Evolutionary conservation across 192 early-diverging fungal genomes (phyloP), one percentile per base, ranked within the genome.

Genomic region (Coemansia sp.): DNA sequence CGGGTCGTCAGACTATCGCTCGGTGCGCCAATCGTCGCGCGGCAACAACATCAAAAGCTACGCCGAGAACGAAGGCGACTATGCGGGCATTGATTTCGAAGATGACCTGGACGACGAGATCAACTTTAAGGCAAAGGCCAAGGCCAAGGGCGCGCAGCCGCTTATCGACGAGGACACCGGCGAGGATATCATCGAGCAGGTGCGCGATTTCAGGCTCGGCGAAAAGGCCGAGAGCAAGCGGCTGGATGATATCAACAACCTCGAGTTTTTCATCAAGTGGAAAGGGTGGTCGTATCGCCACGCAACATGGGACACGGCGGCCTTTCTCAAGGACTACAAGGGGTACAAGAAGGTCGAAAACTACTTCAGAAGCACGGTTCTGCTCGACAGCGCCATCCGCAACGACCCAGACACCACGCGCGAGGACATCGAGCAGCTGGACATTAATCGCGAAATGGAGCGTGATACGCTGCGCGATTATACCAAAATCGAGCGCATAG

Each of bases 241-340:
- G 6, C 52, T 45, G 34, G 68, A 82, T 60, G 61, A 64, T 34
- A 72, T 78, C 42, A 49, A 51, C 67, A 88, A 89, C 56, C 75
- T 87, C 60, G 89, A 93, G 79, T 97, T 88, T 60, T 75, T 86
- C n/a, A 87, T 99, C 64, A 97, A 99, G 68, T 99, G 95, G 95
- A 90, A 90, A 75, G 87, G 90, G 7, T 87, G 84, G 77, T 91
- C 93, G 23, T 92, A 96, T 77, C 76, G 93, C 48, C 89, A 94
- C 62, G 88, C 95, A 45, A 93, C 95, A 0, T 99, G 95, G 95
- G 88, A 94, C 57, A 81, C 82, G 0, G 83, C 84, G 9, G 82
- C 81, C 11, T 73, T 85, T 28, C 84, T 98, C 28, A 68, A 74
- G 16, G 74, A 82, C 4, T 86, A 85, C 64, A 95, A 93, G 73